Evolutionary conservation across 2,329 filamentous ascomycete genomes (phyloP), one percentile per base, ranked within the genome.

Genomic region (Graphilbum ipis-grandicollis): DNA sequence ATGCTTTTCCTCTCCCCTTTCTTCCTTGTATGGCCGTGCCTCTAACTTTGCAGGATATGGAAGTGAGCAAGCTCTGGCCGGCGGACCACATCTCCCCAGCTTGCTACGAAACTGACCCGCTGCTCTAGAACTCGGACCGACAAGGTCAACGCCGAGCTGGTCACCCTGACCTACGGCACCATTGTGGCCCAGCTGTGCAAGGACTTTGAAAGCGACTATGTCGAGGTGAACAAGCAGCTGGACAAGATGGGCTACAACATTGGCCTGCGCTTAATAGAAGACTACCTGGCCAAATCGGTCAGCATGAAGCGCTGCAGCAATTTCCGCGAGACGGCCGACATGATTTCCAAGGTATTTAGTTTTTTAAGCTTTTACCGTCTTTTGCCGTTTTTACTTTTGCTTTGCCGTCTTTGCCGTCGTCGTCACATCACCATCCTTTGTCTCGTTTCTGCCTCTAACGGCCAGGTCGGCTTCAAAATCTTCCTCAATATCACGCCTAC

Each of bases 181-280:
- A 92, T 98, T 44, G 90, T 98, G 39, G 82, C 85, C 39, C 88
- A 96, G 56, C 67, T 98, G 46, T 96, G 88, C 64, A 88, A 88
- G 57, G 90, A 98, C 63, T 93, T 88, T 55, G 85, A 94, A 49
- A 77, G 74, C 50, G 84, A 96, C 60, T 98, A 98, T 54, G 66
- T 73, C 36, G 85, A 96, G 56, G 88, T 98, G 54, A 98, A 98
- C 62, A 85, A 88, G 56, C 90, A 98, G 56, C 70, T 98, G 32
- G 90, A 98, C 54, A 92, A 88, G 61, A 98, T 98, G 90, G 90
- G 90, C 38, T 94, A 96, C 62, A 96, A 96, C 52, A 98, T 98
- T 45, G 90, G 90, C 21, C 67, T 96, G 52, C 81, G 90, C 28
- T 62, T 98, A 46, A 94, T 98, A 48, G 90, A 98, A 50, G 90